phyloP scores from a whole-genome alignment of 2,329 filamentous ascomycete species.

The Talaromyces sp. region DNA sequence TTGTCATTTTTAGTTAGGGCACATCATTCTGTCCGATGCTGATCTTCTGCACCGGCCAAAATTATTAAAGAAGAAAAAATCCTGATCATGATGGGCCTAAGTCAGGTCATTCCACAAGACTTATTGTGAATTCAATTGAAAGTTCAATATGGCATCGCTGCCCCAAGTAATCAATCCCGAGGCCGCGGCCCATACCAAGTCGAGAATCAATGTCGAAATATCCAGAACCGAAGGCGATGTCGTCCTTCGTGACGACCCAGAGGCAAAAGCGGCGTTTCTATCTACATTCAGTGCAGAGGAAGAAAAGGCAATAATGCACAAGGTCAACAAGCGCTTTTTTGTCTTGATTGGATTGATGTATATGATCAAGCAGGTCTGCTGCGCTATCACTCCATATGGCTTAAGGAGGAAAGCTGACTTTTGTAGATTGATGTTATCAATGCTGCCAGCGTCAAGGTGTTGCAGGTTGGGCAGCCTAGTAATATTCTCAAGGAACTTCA shows the following conservation, averaged over 20 bases:
- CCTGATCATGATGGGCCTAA: not conserved
- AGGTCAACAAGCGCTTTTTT: not conserved
- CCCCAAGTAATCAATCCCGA: not conserved
- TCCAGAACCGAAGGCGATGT: not conserved
- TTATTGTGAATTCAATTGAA: not conserved
- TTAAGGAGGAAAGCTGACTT: not conserved
- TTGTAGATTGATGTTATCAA: slow-evolving; percentile 38
- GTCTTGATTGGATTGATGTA: slow-evolving; percentile 41
- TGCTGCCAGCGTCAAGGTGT: slow-evolving; percentile 42
- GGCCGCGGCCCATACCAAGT: not conserved
- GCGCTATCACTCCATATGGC: not conserved
- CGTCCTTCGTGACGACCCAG: not conserved
- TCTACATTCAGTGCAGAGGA: not conserved
- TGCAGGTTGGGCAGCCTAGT: slow-evolving; percentile 39
- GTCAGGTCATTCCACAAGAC: not conserved
- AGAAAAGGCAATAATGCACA: not conserved
- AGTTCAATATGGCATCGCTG: not conserved
- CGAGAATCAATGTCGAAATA: not conserved
- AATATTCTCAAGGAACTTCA: slow-evolving; percentile 40
- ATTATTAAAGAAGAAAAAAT: not conserved
- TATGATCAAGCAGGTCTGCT: slow-evolving; percentile 35
- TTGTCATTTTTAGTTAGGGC: not conserved
- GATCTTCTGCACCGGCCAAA: not conserved
- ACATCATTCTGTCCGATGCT: not conserved
- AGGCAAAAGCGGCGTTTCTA: not conserved